phyloP scores from a whole-genome alignment of 257 asterid species.

The Solanum clarkiae region DNA sequence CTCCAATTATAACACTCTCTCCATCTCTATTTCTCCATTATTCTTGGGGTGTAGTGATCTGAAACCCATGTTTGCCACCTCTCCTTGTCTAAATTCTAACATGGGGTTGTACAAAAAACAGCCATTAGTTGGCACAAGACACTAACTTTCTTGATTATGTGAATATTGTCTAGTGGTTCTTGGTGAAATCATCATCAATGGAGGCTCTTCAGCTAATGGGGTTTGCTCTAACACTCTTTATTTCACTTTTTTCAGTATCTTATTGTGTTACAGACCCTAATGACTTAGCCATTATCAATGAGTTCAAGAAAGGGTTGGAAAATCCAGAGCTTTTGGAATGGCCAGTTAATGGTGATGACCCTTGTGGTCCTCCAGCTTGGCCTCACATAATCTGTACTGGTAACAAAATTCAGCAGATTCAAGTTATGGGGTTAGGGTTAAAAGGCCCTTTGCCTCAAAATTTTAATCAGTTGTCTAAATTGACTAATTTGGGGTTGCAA shows the following conservation, averaged over 20 bases:
- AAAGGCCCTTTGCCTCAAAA: slow-evolving; percentile 63
- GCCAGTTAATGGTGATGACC: slow-evolving; percentile 61
- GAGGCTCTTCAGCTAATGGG: slow-evolving; percentile 15
- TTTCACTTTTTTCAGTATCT: slow-evolving; percentile 16
- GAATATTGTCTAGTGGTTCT: slow-evolving; percentile 5
- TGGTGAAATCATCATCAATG: slow-evolving; percentile 20
- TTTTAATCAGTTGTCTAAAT: slow-evolving; percentile 43
- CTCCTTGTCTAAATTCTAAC: slow-evolving; percentile 16
- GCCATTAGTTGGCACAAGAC: slow-evolving; percentile 4
- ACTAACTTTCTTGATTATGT: background rate
- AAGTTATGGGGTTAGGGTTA: slow-evolving; percentile 58
- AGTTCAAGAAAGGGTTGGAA: slow-evolving; percentile 47
- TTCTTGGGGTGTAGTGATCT: slow-evolving; percentile 13
- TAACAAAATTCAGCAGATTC: slow-evolving; percentile 62
- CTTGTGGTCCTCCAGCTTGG: slow-evolving; percentile 86
- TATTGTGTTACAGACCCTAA: slow-evolving; percentile 41
- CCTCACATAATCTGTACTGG: slow-evolving; percentile 45
- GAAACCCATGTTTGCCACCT: slow-evolving; percentile 13
- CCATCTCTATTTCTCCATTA: background rate
- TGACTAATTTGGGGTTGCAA: slow-evolving; percentile 62
- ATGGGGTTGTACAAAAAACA: slow-evolving; percentile 18
- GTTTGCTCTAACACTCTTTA: slow-evolving; percentile 13
- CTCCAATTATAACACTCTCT: slow-evolving; percentile 35
- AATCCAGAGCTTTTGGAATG: slow-evolving; percentile 65
- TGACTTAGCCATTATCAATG: slow-evolving; percentile 52